Base-by-base conservation (phyloP, 2,329 filamentous ascomycete genomes). In the Trichophyton simii region DNA sequence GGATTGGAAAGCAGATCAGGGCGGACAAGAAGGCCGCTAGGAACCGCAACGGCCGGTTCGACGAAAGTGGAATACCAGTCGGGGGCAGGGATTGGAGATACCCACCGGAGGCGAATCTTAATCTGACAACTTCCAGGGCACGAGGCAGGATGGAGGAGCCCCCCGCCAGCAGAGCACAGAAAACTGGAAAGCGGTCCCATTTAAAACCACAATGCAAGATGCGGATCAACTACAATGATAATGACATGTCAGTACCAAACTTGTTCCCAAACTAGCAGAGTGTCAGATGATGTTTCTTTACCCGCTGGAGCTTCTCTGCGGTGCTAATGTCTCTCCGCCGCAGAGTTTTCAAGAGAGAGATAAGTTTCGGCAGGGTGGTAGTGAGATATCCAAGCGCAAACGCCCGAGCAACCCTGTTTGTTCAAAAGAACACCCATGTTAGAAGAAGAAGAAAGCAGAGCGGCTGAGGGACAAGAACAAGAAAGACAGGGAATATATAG, bases 141-240 rank as follows among this genome's bases (percentile, higher is more conserved):
- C 9, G 22, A 18, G 76, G 75, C 20, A 82, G 67, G 58, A 79
- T 61, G 15, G 78, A 80, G 59, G 80, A 80, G 22, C 80, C 79
- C 44, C 78, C 80, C 18, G 82, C 73, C 15, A 82, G 70, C 25
- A 76, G 66, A 50, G 76, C 81, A 67, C 80, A 82, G 63, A 79
- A 81, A 2, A 79, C 72, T 38, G 80, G 78, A 64, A 83, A 82
- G 58, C 76, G 75, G 66, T 80, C 74, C 46, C 76, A 65, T 42
- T 73, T 74, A 41, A 78, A 66, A 28, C 76, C 71, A 63, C 70
- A 68, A 42, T 68, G 70, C 36, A 80, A 66, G 57, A 76, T 70
- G 42, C 66, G 68, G 52, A 65, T 65, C 54, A 79, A 63, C 78
- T 80, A 38, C 11, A 38, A 4, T 34, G 31, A 7, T 13, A 38